Evolutionary conservation across 306 rosid species (phyloP).

Genomic region (Acacia crassicarpa): DNA sequence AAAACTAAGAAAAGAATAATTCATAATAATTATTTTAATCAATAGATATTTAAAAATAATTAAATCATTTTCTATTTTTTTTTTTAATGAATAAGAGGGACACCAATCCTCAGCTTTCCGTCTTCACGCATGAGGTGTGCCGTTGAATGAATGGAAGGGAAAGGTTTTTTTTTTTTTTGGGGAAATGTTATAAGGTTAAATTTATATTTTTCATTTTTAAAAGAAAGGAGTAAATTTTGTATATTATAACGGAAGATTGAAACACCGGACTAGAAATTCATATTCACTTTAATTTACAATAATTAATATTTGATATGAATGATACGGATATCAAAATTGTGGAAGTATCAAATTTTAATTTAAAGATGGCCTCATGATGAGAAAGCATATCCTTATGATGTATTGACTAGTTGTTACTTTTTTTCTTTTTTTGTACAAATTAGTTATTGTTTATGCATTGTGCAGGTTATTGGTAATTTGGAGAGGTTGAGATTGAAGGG

Average conservation of each 20-base stretch:
- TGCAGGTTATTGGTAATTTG: neutral
- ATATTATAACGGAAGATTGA: too few relatives aligned
- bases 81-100: neutral
- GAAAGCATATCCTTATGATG: neutral
- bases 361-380: too few relatives aligned
- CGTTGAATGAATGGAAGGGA: too few relatives aligned
- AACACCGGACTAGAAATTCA: too few relatives aligned
- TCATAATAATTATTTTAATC: neutral
- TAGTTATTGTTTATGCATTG: neutral
- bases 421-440: neutral
- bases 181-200: neutral
- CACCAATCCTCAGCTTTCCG: neutral
- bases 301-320: too few relatives aligned
- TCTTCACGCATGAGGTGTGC: neutral
- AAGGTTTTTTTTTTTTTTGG: too few relatives aligned
- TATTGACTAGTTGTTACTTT: neutral
- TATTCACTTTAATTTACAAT: too few relatives aligned
- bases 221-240: neutral
- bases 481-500: neutral
- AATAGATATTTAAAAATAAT: neutral
- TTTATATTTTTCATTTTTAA: neutral
- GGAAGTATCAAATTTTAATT: too few relatives aligned
- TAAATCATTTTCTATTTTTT: neutral
- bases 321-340: too few relatives aligned
- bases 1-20: neutral